phyloP scores from a whole-genome alignment of 2,329 filamentous ascomycete species.

The Fusarium sp. region DNA sequence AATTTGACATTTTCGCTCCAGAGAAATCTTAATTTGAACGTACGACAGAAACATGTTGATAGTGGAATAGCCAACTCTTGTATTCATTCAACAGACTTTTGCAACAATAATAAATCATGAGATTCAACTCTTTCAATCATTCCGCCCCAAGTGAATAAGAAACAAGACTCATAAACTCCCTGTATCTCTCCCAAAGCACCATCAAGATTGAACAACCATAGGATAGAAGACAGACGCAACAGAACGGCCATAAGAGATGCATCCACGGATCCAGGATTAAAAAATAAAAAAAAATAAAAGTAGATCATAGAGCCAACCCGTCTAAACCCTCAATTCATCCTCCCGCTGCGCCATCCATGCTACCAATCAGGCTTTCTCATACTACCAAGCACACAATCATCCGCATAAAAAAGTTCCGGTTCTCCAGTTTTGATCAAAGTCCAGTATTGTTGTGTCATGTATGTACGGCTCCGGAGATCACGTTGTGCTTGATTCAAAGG shows the following conservation, averaged over 20 bases:
- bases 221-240: not conserved
- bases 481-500: not conserved
- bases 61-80: conserved; percentile 7
- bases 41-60: not conserved
- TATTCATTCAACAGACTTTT: conserved; percentile 35
- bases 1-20: not conserved
- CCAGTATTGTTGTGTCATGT: not conserved
- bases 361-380: not conserved
- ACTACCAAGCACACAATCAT: not conserved
- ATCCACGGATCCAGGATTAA: conserved; percentile 16
- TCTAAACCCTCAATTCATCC: not conserved
- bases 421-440: not conserved
- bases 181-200: not conserved
- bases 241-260: not conserved
- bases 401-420: not conserved
- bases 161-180: conserved; percentile 18
- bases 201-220: not conserved
- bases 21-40: not conserved
- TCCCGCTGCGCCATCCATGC: conserved; percentile 1
- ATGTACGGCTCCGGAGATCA: not conserved
- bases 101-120: conserved; percentile 5
- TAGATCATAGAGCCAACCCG: not conserved
- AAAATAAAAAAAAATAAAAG: not conserved
- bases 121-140: not conserved
- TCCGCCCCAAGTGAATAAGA: not conserved